Evolutionary conservation across 2,329 filamentous ascomycete species (phyloP), one percentile per base, ranked within the genome.

Genomic region (Clonostachys byssicola): DNA sequence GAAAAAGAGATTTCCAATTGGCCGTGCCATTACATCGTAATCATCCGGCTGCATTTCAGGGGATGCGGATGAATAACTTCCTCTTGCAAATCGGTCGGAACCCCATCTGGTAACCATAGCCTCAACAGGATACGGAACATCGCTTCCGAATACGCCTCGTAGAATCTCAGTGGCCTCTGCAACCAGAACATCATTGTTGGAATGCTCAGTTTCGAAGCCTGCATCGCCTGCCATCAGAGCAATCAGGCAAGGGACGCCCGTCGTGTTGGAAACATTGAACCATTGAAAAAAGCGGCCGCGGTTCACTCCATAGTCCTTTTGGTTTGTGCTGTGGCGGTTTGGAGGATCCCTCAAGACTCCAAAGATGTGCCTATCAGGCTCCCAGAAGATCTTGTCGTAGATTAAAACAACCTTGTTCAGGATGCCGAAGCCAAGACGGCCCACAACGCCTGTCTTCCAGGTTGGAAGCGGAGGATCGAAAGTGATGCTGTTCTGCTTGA

Each of bases 221-320:
- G 95, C 89, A 56, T 96, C 89, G 18, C 94, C 94, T 44, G 92
- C 92, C 92, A 99, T 96, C 30, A 99, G 77, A 9, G 90, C 94
- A 51, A 97, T 83, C 20, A 96, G 76, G 45, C 91, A 90, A 2
- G 89, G 94, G 35, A 95, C 74, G 1, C 95, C 95, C 42, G 88
- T 91, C 4, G 89, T 95, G 56, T 90, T 89, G 50, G 91, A 86
- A 47, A 91, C 90, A 58, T 99, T 97, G 81, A 96, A 97, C 81
- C 96, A 97, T 56, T 99, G 82, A 60, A 97, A 99, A 68, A 96
- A 96, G 20, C 92, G 86, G n/a, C 92, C 92, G 46, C 92, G 83
- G 51, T 83, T 85, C 5, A 78, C 73, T 6, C 83, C 75, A 59
- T 97, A 97, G 54, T 96, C 88, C 44, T 80, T 79, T 58, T 95